Percentiles rank a stretch among this genome's conserved stretches.
Conservation (phyloP, 768 basidiomycete genomes). For the Cystofilobasidium ferigula region DNA sequence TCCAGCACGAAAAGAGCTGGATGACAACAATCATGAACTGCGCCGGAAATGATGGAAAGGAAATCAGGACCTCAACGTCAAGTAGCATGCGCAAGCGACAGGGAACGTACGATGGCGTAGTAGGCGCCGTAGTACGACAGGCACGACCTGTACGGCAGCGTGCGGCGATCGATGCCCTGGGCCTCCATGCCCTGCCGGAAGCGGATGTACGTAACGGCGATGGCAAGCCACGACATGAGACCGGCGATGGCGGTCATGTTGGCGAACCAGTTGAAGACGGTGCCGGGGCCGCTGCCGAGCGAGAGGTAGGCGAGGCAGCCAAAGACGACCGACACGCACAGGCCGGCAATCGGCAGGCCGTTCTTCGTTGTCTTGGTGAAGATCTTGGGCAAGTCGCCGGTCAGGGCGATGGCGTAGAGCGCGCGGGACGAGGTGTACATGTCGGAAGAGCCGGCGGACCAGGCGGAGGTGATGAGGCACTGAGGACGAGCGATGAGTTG, state of each 20-base stretch:
- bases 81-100: too few species aligned
- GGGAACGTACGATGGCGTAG: slow-evolving; percentile 37
- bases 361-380: slow-evolving; percentile 57
- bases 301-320: slow-evolving; percentile 31
- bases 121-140: slow-evolving; percentile 46
- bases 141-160: slow-evolving; percentile 57
- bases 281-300: slow-evolving; percentile 42
- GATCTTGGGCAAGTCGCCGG: slow-evolving; percentile 70
- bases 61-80: too few species aligned
- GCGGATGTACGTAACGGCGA: slow-evolving; percentile 62
- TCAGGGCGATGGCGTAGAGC: slow-evolving; percentile 69
- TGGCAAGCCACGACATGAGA: slow-evolving; percentile 70
- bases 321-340: slow-evolving; percentile 50
- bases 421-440: slow-evolving; percentile 68
- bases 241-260: slow-evolving; percentile 39
- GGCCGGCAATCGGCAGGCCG: slow-evolving; percentile 66
- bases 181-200: slow-evolving; percentile 72
- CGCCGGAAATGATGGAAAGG: too few species aligned
- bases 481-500: too few species aligned
- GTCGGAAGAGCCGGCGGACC: slow-evolving; percentile 83
- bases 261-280: slow-evolving; percentile 64
- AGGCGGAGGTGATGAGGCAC: slow-evolving; percentile 63
- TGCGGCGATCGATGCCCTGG: slow-evolving; percentile 63
- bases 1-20: slow-evolving; percentile 33
- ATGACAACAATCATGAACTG: slow-evolving; percentile 26